phyloP scores from a whole-genome alignment of 805 yeast genomes.

The Hanseniaspora valbyensis region DNA sequence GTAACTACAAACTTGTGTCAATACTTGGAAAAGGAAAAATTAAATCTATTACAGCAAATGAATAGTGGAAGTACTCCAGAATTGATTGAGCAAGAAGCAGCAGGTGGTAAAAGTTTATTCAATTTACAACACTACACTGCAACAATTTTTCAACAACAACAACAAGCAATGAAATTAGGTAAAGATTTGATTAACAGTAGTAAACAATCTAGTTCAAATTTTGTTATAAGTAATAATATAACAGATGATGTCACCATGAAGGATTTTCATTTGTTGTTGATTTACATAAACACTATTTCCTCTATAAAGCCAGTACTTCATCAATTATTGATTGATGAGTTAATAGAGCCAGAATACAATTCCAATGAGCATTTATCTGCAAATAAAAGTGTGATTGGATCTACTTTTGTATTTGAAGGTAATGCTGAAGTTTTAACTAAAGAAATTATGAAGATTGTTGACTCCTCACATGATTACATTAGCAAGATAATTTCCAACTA shows the following conservation, averaged over 20 bases:
- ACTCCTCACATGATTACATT: slow-evolving; percentile 23
- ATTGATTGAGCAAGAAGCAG: background rate
- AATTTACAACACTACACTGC: slow-evolving; percentile 12
- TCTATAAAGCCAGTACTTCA: slow-evolving; percentile 48
- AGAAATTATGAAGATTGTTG: slow-evolving; percentile 23
- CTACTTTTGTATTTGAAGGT: slow-evolving; percentile 32
- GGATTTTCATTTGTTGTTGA: slow-evolving; percentile 26
- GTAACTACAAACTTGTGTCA: slow-evolving; percentile 9
- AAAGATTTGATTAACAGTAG: slow-evolving; percentile 4
- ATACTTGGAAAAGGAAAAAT: slow-evolving; percentile 3
- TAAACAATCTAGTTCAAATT: background rate
- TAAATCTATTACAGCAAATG: background rate
- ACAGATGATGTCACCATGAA: slow-evolving; percentile 9
- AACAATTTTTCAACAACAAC: slow-evolving; percentile 12
- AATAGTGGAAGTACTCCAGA: background rate
- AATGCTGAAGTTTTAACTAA: slow-evolving; percentile 26
- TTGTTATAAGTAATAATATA: slow-evolving; percentile 19
- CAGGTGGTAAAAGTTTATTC: slow-evolving; percentile 1
- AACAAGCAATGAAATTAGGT: slow-evolving; percentile 10
- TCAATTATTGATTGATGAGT: slow-evolving; percentile 35
- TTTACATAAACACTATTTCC: slow-evolving; percentile 63
- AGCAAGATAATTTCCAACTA: slow-evolving; percentile 31
- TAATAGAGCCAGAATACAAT: slow-evolving; percentile 20
- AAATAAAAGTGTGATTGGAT: slow-evolving; percentile 26
- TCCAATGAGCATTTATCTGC: background rate